Evolutionary conservation across 1,284 basidiomycete genomes (phyloP), one percentile per base, ranked within the genome.

Genomic region (Ganoderma sinense): DNA sequence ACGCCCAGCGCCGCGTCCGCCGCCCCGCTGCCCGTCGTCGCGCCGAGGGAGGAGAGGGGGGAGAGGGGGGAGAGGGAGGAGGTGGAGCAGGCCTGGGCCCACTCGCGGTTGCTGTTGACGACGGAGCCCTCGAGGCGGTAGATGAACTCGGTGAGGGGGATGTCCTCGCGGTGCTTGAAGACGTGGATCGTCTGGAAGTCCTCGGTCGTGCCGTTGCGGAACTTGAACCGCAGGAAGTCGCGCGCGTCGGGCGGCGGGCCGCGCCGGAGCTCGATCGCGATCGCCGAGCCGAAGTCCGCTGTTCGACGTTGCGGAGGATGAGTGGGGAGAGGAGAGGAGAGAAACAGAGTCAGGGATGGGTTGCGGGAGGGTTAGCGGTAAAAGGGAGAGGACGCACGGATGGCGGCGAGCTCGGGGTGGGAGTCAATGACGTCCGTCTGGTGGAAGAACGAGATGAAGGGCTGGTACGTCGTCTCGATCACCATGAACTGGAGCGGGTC

Each of bases 381-480:
- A 10, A 56, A 41, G 53, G 60, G 66, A 69, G 20, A 31, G 31
- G 26, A 64, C 88, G 76, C 76, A 91, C 92, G 91, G 72, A 95
- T 89, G 53, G 85, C 89, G 56, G 83, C 80, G 69, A 91, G 80
- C 66, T 90, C 85, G 1, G 91, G 90, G 78, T 89, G 82, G 31
- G 85, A 81, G 71, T 87, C 83, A 71, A 81, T 75, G 69, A 90
- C 81, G 66, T 91, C 90, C 20, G 92, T 90, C 82, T 94, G 88
- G 80, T 92, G 89, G 88, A 95, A 92, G 78, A 96, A 86, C 18
- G 94, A 94, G 76, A 96, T 91, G 87, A 96, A 94, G 20, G 95
- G 92, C 81, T 96, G 95, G 85, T 96, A 96, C 73, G 93, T 93
- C 29, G 91, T 91, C 76, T 94, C 86, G 69, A 93, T 82, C 73